Evolutionary conservation across 495 filamentous ascomycete species (phyloP).

Genomic region (Penicillium daleae): DNA sequence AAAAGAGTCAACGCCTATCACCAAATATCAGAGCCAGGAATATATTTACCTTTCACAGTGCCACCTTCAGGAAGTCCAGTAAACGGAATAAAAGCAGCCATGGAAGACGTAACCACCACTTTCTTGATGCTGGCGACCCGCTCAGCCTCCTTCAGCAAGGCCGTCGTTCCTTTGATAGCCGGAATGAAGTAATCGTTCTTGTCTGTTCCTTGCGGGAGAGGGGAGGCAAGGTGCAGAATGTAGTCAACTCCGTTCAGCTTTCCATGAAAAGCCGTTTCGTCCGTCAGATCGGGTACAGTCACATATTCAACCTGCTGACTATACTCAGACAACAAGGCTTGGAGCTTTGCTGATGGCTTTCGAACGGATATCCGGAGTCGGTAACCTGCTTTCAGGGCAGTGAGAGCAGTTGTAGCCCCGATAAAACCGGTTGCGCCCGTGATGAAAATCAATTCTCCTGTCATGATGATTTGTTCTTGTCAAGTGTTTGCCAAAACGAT

Average conservation of each 20-base stretch:
- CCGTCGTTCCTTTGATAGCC: constrained; percentile 36
- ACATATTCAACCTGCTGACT: constrained; percentile 31
- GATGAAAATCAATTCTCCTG: constrained; percentile 42
- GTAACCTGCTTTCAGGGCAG: constrained; percentile 46
- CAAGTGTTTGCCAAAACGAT: not conserved
- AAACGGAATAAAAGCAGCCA: constrained; percentile 35
- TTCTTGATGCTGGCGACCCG: constrained; percentile 37
- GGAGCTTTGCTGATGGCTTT: constrained; percentile 30
- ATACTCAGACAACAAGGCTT: constrained; percentile 21
- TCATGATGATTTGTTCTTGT: not conserved
- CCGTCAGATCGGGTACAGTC: constrained; percentile 37
- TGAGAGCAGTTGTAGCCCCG: constrained; percentile 39
- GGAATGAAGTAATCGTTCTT: constrained; percentile 37
- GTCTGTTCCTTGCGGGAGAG: constrained; percentile 32
- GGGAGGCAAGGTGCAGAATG: constrained; percentile 46
- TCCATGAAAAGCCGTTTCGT: constrained; percentile 31
- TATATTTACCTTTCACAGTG: constrained; percentile 29
- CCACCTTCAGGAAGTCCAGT: constrained; percentile 28
- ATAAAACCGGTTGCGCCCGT: constrained; percentile 52
- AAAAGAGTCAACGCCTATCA: not conserved
- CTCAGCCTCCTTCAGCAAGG: constrained; percentile 36
- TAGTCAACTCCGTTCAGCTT: constrained; percentile 41
- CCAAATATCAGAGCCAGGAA: not conserved
- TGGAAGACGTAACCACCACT: constrained; percentile 42
- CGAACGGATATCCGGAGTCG: constrained; percentile 41